These are phyloP conservation scores for Geotrichum ghanense DNA, from an alignment of 805 yeast species.

Conservation along the genomic window DNA sequence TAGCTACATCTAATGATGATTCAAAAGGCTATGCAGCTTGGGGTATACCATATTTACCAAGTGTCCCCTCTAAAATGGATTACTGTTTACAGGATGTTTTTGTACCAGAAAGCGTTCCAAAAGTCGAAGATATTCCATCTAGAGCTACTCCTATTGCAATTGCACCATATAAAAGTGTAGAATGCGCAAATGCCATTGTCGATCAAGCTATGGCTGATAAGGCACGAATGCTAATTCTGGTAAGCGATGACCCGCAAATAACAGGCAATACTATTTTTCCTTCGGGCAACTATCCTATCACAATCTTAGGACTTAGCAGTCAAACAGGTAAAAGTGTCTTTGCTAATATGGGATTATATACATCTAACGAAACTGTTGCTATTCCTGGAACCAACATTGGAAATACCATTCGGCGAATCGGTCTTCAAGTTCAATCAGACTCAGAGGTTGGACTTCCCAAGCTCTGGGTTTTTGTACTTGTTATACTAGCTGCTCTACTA, in stretches of 20 bases:
- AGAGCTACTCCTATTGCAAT: not conserved
- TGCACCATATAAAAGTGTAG: not conserved
- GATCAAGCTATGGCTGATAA: constrained; percentile 1
- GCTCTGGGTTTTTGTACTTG: constrained; percentile 9
- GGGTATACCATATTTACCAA: constrained; percentile 1
- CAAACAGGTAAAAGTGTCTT: not conserved
- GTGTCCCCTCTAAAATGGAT: not conserved
- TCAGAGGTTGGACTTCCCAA: not conserved
- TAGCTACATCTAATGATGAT: not conserved
- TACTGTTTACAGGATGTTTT: not conserved
- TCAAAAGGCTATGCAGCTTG: not conserved
- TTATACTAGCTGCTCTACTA: constrained; percentile 7
- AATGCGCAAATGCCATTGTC: not conserved
- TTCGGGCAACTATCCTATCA: not conserved
- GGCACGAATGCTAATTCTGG: not conserved
- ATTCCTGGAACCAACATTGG: not conserved
- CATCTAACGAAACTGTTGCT: not conserved
- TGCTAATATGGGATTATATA: not conserved
- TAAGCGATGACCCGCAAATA: not conserved
- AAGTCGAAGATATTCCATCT: not conserved
- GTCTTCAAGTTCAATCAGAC: constrained; percentile 1
- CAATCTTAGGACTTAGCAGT: not conserved
- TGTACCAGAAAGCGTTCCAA: not conserved
- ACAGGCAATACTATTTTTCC: not conserved
- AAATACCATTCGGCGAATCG: not conserved